phyloP scores from a whole-genome alignment of 202 grass and related monocot species.

The Digitaria exilis region DNA sequence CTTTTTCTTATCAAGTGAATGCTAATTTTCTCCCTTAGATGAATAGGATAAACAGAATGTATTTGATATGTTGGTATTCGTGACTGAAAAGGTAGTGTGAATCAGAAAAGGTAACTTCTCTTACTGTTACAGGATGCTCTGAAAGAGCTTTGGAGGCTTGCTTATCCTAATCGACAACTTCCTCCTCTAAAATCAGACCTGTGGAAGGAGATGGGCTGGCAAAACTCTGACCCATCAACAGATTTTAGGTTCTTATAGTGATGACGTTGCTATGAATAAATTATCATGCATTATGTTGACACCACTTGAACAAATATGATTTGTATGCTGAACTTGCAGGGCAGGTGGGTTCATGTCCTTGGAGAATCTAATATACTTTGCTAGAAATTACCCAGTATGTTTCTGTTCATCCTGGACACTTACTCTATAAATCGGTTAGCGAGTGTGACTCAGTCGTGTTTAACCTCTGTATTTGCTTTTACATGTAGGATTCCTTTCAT shows the following conservation, averaged over 20 bases:
- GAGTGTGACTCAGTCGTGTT: constrained; percentile 3
- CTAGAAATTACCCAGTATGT: constrained; percentile 66
- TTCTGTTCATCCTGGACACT: constrained; percentile 26
- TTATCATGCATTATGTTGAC: constrained; percentile 8
- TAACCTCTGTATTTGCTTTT: constrained; percentile 29
- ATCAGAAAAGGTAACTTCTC: constrained; percentile 17
- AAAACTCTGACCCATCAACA: constrained; percentile 76
- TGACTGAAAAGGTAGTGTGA: not conserved
- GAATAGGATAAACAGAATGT: not conserved
- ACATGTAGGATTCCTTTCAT: constrained; percentile 68
- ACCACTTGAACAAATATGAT: constrained; percentile 4
- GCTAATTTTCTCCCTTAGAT: constrained; percentile 18
- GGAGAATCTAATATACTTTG: constrained; percentile 76
- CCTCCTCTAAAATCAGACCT: constrained; percentile 87
- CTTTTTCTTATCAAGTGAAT: constrained; percentile 8
- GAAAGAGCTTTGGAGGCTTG: constrained; percentile 76
- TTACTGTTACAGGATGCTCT: constrained; percentile 70
- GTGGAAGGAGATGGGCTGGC: constrained; percentile 98
- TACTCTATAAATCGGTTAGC: not conserved
- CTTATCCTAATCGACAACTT: constrained; percentile 68
- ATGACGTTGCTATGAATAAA: constrained; percentile 35
- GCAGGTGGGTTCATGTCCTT: constrained; percentile 75
- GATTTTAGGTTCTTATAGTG: constrained; percentile 63
- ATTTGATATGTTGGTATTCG: constrained; percentile 17
- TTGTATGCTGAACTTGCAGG: constrained; percentile 43